Evolutionary conservation across 2,329 filamentous ascomycete species (phyloP), one percentile per base, ranked within the genome.

Genomic region (Aspergillus puulaauensis): DNA sequence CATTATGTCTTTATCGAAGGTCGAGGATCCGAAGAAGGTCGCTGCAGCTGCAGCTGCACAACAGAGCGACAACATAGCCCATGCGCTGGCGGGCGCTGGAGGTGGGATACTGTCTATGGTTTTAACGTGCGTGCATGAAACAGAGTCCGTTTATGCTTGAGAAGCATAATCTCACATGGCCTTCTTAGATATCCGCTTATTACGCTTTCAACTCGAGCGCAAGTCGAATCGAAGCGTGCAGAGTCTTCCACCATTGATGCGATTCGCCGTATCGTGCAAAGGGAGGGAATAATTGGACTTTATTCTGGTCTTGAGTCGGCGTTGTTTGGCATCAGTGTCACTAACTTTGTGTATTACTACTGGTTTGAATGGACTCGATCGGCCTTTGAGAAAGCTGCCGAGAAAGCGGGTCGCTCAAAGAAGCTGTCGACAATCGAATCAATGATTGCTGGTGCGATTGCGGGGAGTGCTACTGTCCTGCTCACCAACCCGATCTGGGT

Each of bases 281-380:
- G 95, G 67, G 95, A 99, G 78, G 95, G 95, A 68, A 80, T 97
- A 56, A 80, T 85, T 2, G 95, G 95, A 33, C 86, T 99, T 37
- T 99, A 98, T 74, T 88, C 95, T 6, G 95, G 95, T 43, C 86
- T 99, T 59, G 91, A 96, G 75, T 96, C 90, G 61, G 95, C 95
- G 52, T 83, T 99, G 46, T 97, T 99, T 76, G 95, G 95, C 74
- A 98, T 99, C 80, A 95, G 90, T 76, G 88, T 99, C 67, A 99
- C 95, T 68, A 99, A 99, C 82, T 99, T 99, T 74, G 93, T 99
- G 48, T 99, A 99, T 83, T 99, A 99, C 80, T 99, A 98, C 83
- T 99, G 86, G 93, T 99, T 98, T 78, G 95, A 99, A 80, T 99
- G 91, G 90, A 95, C 92, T 62, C 88, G 93, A 58, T 83, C 89